phyloP scores from a whole-genome alignment of 2,329 filamentous ascomycete species.

The Cordyceps tenuipes region DNA sequence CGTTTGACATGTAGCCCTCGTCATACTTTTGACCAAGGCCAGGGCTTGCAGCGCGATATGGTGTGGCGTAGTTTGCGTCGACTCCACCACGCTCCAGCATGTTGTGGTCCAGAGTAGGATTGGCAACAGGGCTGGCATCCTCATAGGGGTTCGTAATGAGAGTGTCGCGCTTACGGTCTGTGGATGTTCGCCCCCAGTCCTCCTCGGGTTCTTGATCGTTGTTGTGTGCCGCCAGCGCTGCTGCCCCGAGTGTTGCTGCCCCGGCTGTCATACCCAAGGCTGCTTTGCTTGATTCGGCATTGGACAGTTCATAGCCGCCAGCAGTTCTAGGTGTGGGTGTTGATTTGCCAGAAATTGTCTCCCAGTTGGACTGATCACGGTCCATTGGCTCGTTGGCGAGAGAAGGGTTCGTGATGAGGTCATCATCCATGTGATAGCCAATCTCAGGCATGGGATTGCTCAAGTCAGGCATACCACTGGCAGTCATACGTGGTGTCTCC shows the following conservation, averaged over 20 bases:
- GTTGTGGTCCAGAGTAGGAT: slow-evolving; percentile 43
- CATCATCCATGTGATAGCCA: slow-evolving; percentile 53
- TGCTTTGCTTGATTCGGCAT: slow-evolving; percentile 24
- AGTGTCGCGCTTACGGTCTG: slow-evolving; percentile 57
- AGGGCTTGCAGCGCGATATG: slow-evolving; percentile 48
- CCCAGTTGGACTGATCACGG: slow-evolving; percentile 18
- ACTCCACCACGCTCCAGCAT: slow-evolving; percentile 35
- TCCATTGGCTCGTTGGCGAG: slow-evolving; percentile 67
- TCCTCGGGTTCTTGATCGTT: slow-evolving; percentile 50
- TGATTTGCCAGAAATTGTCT: slow-evolving; percentile 47
- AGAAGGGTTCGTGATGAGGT: slow-evolving; percentile 78
- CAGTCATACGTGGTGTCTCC: slow-evolving; percentile 49
- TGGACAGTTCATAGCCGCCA: slow-evolving; percentile 17
- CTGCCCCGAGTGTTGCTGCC: slow-evolving; percentile 45
- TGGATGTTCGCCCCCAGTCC: slow-evolving; percentile 55
- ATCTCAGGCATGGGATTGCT: slow-evolving; percentile 70
- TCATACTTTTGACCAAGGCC: slow-evolving; percentile 56
- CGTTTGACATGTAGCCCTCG: slow-evolving; percentile 86
- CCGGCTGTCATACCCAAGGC: slow-evolving; percentile 44
- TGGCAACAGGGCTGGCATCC: slow-evolving; percentile 53
- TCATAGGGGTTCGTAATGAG: slow-evolving; percentile 61
- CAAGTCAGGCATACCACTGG: slow-evolving; percentile 60
- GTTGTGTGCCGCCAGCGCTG: slow-evolving; percentile 34
- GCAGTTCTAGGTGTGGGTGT: slow-evolving; percentile 36
- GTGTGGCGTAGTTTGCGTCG: slow-evolving; percentile 31